phyloP scores from a whole-genome alignment of 805 yeast species.

The Metschnikowia shivogae region DNA sequence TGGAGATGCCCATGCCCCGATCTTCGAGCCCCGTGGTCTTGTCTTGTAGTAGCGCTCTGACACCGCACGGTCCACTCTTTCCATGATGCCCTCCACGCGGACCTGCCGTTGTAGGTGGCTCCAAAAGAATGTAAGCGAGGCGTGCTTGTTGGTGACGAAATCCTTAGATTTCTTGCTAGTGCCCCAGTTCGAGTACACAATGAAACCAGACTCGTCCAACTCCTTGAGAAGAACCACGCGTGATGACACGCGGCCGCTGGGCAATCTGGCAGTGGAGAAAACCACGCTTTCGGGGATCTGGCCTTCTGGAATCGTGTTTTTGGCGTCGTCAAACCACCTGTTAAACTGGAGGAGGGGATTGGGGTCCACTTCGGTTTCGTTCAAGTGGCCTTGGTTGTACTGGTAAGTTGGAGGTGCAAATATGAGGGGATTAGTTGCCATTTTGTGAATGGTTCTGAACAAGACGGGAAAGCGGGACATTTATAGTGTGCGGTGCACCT shows the following conservation, averaged over 20 bases:
- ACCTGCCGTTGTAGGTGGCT: conserved; percentile 86
- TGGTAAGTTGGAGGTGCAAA: conserved; percentile 89
- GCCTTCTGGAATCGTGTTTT: conserved; percentile 46
- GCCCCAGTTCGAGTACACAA: conserved; percentile 89
- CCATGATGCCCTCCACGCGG: conserved; percentile 83
- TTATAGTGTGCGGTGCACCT: neutral
- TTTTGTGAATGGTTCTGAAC: neutral
- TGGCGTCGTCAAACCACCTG: conserved; percentile 80
- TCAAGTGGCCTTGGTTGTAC: conserved; percentile 64
- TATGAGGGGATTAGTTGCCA: conserved; percentile 29
- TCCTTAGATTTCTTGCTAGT: conserved; percentile 79
- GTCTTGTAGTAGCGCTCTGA: conserved; percentile 75
- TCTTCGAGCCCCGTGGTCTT: conserved; percentile 87
- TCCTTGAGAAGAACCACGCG: conserved; percentile 86
- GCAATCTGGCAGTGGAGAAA: conserved; percentile 83
- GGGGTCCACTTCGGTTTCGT: conserved; percentile 45
- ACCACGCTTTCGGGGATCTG: conserved; percentile 76
- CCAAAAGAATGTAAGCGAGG: conserved; percentile 90
- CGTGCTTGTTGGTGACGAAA: conserved; percentile 66
- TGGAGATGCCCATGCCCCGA: conserved; percentile 97
- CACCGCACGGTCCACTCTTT: conserved; percentile 67
- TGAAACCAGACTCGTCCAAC: conserved; percentile 77
- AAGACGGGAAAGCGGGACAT: neutral
- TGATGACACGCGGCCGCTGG: conserved; percentile 86
- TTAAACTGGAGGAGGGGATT: conserved; percentile 79